Percentiles rank a stretch among this genome's conserved stretches.
These are phyloP conservation scores for Heteromeles arbutifolia DNA, from an alignment of 306 rosid species.

Conservation along the genomic window DNA sequence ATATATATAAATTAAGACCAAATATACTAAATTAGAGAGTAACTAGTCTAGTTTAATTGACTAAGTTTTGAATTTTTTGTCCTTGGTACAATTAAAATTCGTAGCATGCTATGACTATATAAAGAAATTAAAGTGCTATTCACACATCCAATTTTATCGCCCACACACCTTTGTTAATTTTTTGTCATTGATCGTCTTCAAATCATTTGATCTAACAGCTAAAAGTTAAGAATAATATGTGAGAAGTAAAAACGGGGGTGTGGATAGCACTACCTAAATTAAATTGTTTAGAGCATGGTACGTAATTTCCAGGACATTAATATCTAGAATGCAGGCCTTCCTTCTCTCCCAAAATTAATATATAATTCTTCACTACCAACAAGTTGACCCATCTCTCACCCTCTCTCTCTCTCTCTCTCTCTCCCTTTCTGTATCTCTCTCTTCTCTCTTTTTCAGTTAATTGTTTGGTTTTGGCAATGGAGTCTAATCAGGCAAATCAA, in stretches of 20 bases:
- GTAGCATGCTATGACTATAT: background rate
- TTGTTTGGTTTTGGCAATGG: constrained; percentile 3
- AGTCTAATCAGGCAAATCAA: constrained; percentile 9
- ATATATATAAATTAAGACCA: background rate
- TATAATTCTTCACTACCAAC: constrained; percentile 9
- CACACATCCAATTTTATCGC: no score
- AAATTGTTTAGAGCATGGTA: background rate
- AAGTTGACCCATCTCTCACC: constrained; percentile 7
- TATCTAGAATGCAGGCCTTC: constrained; percentile 17
- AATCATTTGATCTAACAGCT: no score
- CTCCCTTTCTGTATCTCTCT: background rate
- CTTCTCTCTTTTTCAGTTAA: background rate
- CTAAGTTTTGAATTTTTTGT: constrained; percentile 27
- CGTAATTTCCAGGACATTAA: constrained; percentile 3
- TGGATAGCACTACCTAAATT: no score
- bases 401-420: background rate
- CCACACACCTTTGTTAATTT: no score
- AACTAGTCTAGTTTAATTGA: constrained; percentile 1
- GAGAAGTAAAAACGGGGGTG: no score
- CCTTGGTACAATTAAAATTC: constrained; percentile 30
- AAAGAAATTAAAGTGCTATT: background rate
- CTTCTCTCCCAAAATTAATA: background rate
- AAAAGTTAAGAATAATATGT: accelerated
- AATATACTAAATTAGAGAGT: background rate
- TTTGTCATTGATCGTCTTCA: no score